A percentile compares a stretch with the other conserved stretches of the same genome.
phyloP scores from a whole-genome alignment of 2,329 filamentous ascomycete species.

The Botrytis deweyae region DNA sequence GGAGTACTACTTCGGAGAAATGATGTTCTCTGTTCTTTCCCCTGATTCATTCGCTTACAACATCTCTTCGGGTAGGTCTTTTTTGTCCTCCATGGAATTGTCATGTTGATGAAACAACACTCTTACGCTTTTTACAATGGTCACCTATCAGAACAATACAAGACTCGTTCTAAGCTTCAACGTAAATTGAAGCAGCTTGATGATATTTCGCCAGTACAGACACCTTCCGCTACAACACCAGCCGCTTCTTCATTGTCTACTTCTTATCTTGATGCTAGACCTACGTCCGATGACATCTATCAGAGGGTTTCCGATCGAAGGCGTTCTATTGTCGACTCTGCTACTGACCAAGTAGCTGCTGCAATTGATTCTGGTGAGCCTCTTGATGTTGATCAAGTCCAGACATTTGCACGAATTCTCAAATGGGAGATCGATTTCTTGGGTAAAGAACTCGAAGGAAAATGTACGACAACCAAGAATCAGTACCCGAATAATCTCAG shows the following conservation, averaged over 20 bases:
- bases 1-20: background rate
- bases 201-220: slow-evolving; percentile 47
- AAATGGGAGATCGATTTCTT: slow-evolving; percentile 59
- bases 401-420: slow-evolving; percentile 63
- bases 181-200: slow-evolving; percentile 58
- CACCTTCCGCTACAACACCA: slow-evolving; percentile 46
- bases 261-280: slow-evolving; percentile 45
- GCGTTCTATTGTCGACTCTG: slow-evolving; percentile 38
- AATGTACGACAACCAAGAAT: slow-evolving; percentile 50
- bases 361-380: slow-evolving; percentile 61
- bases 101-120: slow-evolving; percentile 83
- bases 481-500: slow-evolving; percentile 71
- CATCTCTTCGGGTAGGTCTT: slow-evolving; percentile 43
- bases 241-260: slow-evolving; percentile 46
- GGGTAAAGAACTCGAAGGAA: slow-evolving; percentile 60
- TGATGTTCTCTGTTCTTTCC: background rate
- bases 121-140: slow-evolving; percentile 60
- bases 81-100: slow-evolving; percentile 70
- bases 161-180: slow-evolving; percentile 48
- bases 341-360: slow-evolving; percentile 59
- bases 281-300: slow-evolving; percentile 44
- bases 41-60: slow-evolving; percentile 2
- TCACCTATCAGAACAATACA: slow-evolving; percentile 62
- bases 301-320: slow-evolving; percentile 45
- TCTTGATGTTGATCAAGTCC: slow-evolving; percentile 61